Evolutionary conservation across 352 stramenopile genomes (phyloP).

Genomic region (Peronospora destructor): DNA sequence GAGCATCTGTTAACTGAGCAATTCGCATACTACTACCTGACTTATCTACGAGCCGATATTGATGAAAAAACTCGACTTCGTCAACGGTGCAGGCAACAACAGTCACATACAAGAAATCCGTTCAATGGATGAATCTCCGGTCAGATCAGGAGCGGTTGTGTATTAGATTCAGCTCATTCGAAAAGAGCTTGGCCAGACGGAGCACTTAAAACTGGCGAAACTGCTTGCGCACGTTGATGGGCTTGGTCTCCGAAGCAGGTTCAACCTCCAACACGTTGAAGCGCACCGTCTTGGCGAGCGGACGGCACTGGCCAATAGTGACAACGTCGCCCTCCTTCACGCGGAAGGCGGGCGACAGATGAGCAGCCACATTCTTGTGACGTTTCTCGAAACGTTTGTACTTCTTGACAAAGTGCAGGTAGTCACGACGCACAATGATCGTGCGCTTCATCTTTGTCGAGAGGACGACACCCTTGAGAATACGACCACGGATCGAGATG

Average conservation of each 20-base stretch:
- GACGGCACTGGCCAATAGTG: conserved; percentile 98
- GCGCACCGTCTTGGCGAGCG: conserved; percentile 98
- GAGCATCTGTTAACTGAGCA: too few species aligned
- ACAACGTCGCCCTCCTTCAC: conserved; percentile 99
- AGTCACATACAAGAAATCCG: too few species aligned
- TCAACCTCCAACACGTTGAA: conserved; percentile 99
- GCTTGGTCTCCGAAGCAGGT: conserved; percentile 91
- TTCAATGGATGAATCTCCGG: conserved; percentile 12
- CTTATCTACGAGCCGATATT: too few species aligned
- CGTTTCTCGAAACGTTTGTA: conserved; percentile 99
- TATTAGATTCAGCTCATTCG: conserved; percentile 14
- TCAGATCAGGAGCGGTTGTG: conserved; percentile 21
- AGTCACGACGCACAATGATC: conserved; percentile 98
- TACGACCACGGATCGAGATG: conserved; percentile 98
- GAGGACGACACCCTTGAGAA: conserved; percentile 97
- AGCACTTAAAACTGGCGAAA: conserved; percentile 96
- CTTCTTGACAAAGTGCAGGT: conserved; percentile 99
- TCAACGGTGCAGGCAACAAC: too few species aligned
- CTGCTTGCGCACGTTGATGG: conserved; percentile 97
- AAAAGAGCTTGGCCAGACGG: conserved; percentile 2
- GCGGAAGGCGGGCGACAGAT: conserved; percentile 96
- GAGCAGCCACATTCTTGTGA: conserved; percentile 98
- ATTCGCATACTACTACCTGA: too few species aligned
- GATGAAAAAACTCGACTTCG: too few species aligned
- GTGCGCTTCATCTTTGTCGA: conserved; percentile 99